Conservation (phyloP, 768 basidiomycete genomes). For the Boletus rubroflammeus region DNA sequence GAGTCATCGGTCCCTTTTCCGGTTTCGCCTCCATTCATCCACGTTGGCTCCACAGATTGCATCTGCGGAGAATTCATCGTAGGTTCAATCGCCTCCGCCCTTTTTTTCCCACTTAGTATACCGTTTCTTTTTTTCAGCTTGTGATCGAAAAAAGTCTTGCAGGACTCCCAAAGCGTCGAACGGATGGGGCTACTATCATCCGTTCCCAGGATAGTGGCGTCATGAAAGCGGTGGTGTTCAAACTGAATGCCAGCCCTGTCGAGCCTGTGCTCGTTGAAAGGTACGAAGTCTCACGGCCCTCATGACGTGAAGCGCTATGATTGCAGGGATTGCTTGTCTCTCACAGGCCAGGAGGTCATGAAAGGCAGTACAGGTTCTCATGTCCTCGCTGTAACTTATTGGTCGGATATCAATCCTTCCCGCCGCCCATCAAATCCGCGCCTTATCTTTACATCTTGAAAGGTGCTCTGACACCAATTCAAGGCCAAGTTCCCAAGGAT, state of each 20-base stretch:
- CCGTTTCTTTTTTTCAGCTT: conserved; percentile 44
- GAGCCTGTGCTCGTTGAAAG: conserved; percentile 77
- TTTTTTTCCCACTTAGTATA: background rate
- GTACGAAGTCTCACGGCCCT: conserved; percentile 40
- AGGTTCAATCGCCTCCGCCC: conserved; percentile 29
- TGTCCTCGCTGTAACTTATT: conserved; percentile 49
- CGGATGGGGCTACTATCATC: conserved; percentile 79
- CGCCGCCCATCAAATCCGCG: conserved; percentile 72
- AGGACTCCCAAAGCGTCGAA: conserved; percentile 64
- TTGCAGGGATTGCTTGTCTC: conserved; percentile 7
- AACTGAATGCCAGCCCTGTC: conserved; percentile 70
- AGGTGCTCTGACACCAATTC: conserved; percentile 83
- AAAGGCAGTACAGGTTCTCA: conserved; percentile 67
- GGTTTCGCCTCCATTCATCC: conserved; percentile 6
- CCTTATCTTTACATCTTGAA: conserved; percentile 77
- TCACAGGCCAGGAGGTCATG: conserved; percentile 60
- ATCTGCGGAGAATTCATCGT: conserved; percentile 88
- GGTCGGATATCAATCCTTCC: conserved; percentile 69
- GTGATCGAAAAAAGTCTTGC: conserved; percentile 75
- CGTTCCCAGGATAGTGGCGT: conserved; percentile 62
- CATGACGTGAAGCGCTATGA: conserved; percentile 17
- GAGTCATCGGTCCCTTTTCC: conserved; percentile 29
- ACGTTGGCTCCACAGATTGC: conserved; percentile 52
- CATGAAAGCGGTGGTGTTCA: conserved; percentile 71
- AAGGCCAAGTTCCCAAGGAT: conserved; percentile 81